Evolutionary conservation across 2,329 filamentous ascomycete species (phyloP).

Genomic region (Fusarium concolor): DNA sequence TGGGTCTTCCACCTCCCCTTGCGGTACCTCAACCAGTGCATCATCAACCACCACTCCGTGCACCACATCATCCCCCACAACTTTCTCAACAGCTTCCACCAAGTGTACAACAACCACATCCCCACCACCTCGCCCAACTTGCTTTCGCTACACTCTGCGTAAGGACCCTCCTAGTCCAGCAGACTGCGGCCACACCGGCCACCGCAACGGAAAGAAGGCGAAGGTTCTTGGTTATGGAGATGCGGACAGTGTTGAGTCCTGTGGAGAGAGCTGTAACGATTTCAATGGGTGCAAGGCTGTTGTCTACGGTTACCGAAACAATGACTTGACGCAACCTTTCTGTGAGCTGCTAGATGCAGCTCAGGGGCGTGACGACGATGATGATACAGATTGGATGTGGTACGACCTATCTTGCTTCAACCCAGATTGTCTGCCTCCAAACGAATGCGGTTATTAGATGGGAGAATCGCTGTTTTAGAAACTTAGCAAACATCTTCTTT

Average conservation of each 20-base stretch:
- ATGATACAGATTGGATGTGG: constrained; percentile 29
- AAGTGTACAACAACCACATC: constrained; percentile 2
- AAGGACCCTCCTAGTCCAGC: constrained; percentile 8
- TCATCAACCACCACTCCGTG: constrained; percentile 1
- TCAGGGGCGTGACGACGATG: constrained; percentile 13
- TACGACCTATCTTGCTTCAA: constrained; percentile 35
- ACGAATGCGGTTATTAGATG: constrained; percentile 29
- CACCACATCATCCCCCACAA: not conserved
- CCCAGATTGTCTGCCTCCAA: constrained; percentile 22
- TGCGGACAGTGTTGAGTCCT: constrained; percentile 25
- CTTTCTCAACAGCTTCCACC: not conserved
- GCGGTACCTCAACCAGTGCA: not conserved
- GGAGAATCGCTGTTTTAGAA: not conserved
- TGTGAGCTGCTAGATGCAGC: constrained; percentile 21
- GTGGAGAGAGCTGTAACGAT: constrained; percentile 31
- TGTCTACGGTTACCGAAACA: constrained; percentile 24
- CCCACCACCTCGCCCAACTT: constrained; percentile 16
- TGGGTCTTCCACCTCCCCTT: not conserved
- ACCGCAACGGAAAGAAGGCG: constrained; percentile 14
- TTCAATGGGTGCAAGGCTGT: constrained; percentile 20
- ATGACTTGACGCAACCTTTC: constrained; percentile 31
- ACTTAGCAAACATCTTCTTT: not conserved
- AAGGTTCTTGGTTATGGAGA: constrained; percentile 29
- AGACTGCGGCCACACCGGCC: constrained; percentile 22
- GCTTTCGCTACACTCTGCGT: constrained; percentile 32